Evolutionary conservation across 1,284 basidiomycete species (phyloP).

Genomic region (Mycosarcoma maydis): DNA sequence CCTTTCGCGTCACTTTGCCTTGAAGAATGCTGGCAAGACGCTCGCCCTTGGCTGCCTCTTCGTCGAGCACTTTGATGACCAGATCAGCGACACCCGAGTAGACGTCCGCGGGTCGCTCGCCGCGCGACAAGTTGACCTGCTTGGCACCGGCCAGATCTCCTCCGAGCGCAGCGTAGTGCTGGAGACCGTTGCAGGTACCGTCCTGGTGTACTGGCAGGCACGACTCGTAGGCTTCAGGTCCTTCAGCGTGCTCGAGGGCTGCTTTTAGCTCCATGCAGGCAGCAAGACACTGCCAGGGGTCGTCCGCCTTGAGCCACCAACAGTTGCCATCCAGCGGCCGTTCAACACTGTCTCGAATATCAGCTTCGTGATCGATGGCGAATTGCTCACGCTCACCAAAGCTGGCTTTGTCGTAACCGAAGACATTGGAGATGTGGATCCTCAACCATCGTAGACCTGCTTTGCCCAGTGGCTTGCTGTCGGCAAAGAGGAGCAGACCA

Average conservation of each 20-base stretch:
- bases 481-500: constrained; percentile 86
- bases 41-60: constrained; percentile 71
- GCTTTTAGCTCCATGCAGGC: constrained; percentile 85
- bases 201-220: constrained; percentile 95
- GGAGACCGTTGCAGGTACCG: constrained; percentile 97
- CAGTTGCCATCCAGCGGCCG: constrained; percentile 67
- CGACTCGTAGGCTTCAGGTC: constrained; percentile 79
- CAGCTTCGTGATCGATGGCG: constrained; percentile 77
- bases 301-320: constrained; percentile 85
- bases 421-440: constrained; percentile 91
- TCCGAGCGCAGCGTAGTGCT: constrained; percentile 97
- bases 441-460: constrained; percentile 86
- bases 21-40: constrained; percentile 75
- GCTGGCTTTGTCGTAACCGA: constrained; percentile 92
- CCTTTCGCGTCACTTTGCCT: constrained; percentile 88
- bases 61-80: constrained; percentile 69
- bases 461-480: constrained; percentile 80
- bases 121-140: constrained; percentile 90
- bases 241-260: constrained; percentile 73
- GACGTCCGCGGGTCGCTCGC: constrained; percentile 91
- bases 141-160: constrained; percentile 88
- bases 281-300: constrained; percentile 97
- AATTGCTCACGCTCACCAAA: constrained; percentile 89
- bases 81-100: constrained; percentile 87
- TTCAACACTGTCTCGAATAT: constrained; percentile 84